Evolutionary conservation across 331 rosid species (phyloP).

Genomic region (Telfairia occidentalis): DNA sequence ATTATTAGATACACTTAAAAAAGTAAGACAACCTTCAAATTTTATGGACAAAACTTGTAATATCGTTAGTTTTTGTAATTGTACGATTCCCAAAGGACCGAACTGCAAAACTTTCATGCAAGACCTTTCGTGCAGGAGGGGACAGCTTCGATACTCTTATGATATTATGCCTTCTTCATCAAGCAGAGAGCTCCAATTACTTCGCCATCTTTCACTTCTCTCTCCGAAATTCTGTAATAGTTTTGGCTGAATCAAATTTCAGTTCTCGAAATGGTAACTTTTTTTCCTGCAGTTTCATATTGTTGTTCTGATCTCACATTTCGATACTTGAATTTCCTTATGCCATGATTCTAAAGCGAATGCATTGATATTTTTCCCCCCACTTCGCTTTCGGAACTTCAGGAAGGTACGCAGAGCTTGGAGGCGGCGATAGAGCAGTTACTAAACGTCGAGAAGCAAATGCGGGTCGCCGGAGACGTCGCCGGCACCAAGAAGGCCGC

Average conservation of each 20-base stretch:
- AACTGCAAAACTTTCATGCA: neutral
- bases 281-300: neutral
- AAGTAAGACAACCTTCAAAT: too few species aligned
- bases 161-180: neutral
- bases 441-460: slow-evolving; percentile 77
- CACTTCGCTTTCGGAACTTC: slow-evolving; percentile 1
- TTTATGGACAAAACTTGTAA: too few species aligned
- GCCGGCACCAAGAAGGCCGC: slow-evolving; percentile 71
- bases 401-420: slow-evolving; percentile 52
- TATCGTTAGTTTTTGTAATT: neutral
- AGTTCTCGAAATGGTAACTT: neutral
- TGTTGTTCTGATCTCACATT: neutral
- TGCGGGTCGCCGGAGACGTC: slow-evolving; percentile 63
- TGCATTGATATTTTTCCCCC: neutral
- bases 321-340: neutral
- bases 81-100: neutral
- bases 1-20: too few species aligned
- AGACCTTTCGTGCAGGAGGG: neutral
- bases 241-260: neutral
- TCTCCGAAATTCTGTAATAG: neutral
- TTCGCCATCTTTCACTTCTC: neutral
- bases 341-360: neutral
- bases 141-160: neutral
- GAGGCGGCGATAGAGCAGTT: slow-evolving; percentile 59
- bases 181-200: neutral